Percentiles rank a stretch among this genome's conserved stretches.
phyloP scores from a whole-genome alignment of 805 yeast genomes.

The Henningerozyma blattae region DNA sequence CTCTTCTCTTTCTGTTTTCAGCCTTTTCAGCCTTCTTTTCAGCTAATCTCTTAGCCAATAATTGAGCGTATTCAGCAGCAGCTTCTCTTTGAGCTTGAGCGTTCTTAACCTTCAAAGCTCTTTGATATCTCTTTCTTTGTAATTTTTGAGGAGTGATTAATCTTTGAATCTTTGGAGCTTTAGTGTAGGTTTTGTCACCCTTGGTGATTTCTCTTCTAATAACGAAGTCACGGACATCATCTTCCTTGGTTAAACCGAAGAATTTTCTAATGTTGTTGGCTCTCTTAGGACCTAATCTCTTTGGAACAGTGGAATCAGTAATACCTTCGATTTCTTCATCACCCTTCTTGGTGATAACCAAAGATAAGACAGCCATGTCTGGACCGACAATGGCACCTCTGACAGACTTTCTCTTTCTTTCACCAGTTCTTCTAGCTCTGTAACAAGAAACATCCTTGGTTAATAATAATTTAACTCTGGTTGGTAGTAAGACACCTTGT shows the following conservation, averaged over 20 bases:
- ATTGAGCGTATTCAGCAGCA: slow-evolving; percentile 99
- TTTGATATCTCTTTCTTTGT: slow-evolving; percentile 98
- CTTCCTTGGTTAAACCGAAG: slow-evolving; percentile 65
- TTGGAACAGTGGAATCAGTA: slow-evolving; percentile 89
- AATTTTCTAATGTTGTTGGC: slow-evolving; percentile 99
- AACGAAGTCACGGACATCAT: slow-evolving; percentile 62
- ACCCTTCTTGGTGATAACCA: slow-evolving; percentile 94
- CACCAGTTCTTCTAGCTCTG: slow-evolving; percentile 99
- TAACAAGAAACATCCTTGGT: slow-evolving; percentile 94
- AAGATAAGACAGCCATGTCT: slow-evolving; percentile 92
- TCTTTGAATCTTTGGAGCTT: slow-evolving; percentile 99
- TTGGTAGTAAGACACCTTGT: slow-evolving; percentile 99
- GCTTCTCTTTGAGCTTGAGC: slow-evolving; percentile 99
- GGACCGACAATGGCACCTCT: slow-evolving; percentile 98
- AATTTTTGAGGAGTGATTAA: slow-evolving; percentile 97
- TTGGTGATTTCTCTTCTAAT: slow-evolving; percentile 97
- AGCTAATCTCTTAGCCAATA: slow-evolving; percentile 94
- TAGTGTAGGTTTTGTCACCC: slow-evolving; percentile 97
- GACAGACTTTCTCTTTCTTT: slow-evolving; percentile 99
- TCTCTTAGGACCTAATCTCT: slow-evolving; percentile 99
- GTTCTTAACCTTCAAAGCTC: slow-evolving; percentile 85
- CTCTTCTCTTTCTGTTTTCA: slow-evolving; percentile 99
- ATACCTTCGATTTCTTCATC: slow-evolving; percentile 91
- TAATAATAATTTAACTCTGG: slow-evolving; percentile 94
- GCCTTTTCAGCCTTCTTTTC: slow-evolving; percentile 98